Conservation (phyloP, 306 rosid species). For the Ochetophila trinervis region DNA sequence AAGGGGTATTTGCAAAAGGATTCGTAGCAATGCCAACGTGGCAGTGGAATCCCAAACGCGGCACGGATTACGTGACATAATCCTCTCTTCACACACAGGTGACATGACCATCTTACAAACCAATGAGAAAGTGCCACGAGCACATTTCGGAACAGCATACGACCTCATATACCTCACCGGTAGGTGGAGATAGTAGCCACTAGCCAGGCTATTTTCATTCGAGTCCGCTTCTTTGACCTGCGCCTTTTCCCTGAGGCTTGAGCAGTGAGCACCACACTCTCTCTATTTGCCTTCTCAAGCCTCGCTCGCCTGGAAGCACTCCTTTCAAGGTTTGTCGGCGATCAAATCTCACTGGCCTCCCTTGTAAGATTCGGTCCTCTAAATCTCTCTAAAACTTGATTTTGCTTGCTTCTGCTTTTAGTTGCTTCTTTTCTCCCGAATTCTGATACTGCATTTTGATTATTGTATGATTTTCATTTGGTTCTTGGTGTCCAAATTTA, state of each 20-base stretch:
- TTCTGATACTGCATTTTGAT: neutral
- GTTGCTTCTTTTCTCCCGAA: neutral
- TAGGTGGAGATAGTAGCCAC: neutral
- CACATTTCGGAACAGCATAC: neutral
- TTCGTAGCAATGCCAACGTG: no score
- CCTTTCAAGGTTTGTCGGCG: neutral
- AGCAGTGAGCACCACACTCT: neutral
- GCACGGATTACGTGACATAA: no score
- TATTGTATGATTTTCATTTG: neutral
- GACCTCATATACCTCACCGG: neutral
- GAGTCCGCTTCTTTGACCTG: slow-evolving; percentile 1
- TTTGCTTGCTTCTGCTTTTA: neutral
- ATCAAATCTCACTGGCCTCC: neutral
- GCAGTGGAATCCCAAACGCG: no score
- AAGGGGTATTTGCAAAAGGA: no score
- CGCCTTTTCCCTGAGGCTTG: no score
- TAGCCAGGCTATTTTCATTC: slow-evolving; percentile 6
- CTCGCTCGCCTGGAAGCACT: neutral
- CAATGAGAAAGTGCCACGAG: neutral
- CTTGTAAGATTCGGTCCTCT: neutral
- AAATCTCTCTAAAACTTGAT: neutral
- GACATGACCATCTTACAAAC: slow-evolving; percentile 1
- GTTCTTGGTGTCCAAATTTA: no score
- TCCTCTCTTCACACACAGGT: neutral
- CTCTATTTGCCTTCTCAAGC: neutral